Base-by-base conservation (phyloP, 805 yeast species). In the Phaffomyces thermotolerans region DNA sequence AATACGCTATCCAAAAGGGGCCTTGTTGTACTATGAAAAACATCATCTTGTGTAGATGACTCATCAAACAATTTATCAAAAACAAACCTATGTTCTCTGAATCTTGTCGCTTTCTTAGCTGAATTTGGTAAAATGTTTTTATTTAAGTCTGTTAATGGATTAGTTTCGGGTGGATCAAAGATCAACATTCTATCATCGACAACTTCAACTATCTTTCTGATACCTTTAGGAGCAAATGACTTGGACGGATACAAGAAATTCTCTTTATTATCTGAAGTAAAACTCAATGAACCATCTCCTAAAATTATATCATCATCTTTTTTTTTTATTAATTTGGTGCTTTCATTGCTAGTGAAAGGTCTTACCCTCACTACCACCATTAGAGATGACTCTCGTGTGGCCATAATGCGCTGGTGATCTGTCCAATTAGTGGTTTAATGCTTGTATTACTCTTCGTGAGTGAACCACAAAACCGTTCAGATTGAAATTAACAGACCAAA, bases 131-230 rank as follows among this genome's bases (percentile, higher is more conserved):
- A 40, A 55, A 72, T 49, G 18, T 60, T 59, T 18, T 49, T 48
- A 15, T 59, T 53, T 24, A 67, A 42, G 38, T 54, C 58, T 27
- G 63, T 53, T 40, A 67, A 50, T 1, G 91, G 89, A 50, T 78
- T 83, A 17, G 76, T 69, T 38, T 81, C 86, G 3, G 84, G 78
- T 0, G 96, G 96, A 63, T 88, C 96, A 60, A 88, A 88, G 8
- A 88, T 78, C 43, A 88, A 69, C 95, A 87, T 86, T 47, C 78
- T 69, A 52, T 85, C 93, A 65, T 87, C 95, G 2, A 85, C 90
- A 24, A 85, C 89, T 46, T 82, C 78, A 22, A 89, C 73, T 29
- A 87, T 74, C 52, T 81, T 82, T 44, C 93, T 67, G 23, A 86
- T 67, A 0, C 85, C 82, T 36, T 64, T 60, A 6, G 78, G 81